A percentile compares a stretch with the other conserved stretches of the same genome.
These are phyloP conservation scores for Symbiodinium natans DNA, from an alignment of 73 alveolate species.

Conservation along the genomic window DNA sequence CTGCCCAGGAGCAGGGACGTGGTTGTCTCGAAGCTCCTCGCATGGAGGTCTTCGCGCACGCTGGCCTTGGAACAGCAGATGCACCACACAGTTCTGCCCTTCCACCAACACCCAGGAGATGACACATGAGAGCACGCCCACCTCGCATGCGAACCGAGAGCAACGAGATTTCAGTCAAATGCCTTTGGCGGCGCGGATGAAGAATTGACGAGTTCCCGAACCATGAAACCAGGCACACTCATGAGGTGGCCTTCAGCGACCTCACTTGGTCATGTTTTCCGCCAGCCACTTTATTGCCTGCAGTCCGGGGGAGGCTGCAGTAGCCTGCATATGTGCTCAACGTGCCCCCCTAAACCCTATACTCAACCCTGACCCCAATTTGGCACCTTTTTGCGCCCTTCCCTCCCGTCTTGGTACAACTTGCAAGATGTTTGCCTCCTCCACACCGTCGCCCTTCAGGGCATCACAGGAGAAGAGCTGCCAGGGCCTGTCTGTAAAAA, in stretches of 20 bases:
- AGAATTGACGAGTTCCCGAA: too few relatives aligned
- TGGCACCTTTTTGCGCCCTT: too few relatives aligned
- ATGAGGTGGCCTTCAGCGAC: too few relatives aligned
- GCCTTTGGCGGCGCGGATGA: too few relatives aligned
- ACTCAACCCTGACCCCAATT: background rate
- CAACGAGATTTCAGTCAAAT: too few relatives aligned
- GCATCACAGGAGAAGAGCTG: conserved; percentile 89
- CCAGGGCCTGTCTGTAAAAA: conserved; percentile 94
- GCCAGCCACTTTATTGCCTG: conserved; percentile 93
- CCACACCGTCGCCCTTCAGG: conserved; percentile 88
- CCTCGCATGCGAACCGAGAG: background rate
- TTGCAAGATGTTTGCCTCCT: conserved; percentile 63
- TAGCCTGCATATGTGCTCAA: background rate
- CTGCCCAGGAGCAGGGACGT: background rate
- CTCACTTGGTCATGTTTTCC: conserved; percentile 68
- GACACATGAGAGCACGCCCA: background rate
- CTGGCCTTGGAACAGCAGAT: background rate
- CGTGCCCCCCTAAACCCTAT: background rate
- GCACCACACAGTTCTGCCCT: background rate
- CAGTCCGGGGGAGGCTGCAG: background rate
- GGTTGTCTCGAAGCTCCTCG: background rate
- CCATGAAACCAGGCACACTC: too few relatives aligned
- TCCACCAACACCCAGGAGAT: too few relatives aligned
- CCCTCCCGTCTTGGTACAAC: too few relatives aligned
- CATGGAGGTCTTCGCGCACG: background rate